Conservation (phyloP, 164 flowering plant species). For the Protea cynaroides region DNA sequence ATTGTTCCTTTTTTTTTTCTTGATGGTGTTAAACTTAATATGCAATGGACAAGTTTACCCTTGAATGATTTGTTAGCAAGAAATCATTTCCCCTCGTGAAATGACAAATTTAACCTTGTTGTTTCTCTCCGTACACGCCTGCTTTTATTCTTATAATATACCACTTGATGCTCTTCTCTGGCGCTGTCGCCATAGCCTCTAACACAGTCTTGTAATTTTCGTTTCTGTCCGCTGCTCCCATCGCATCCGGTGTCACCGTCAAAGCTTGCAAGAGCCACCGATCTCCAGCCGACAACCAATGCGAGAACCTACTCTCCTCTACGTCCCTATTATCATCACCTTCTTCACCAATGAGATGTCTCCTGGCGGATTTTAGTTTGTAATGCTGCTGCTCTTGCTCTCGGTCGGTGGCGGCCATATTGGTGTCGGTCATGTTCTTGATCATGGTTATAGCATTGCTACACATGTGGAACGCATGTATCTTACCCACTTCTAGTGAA, state of each 20-base stretch:
- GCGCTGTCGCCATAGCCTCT: conserved; percentile 82
- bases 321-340: too few relatives aligned
- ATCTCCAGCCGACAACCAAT: conserved; percentile 74
- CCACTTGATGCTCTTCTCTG: conserved; percentile 51
- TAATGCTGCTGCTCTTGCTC: too few relatives aligned
- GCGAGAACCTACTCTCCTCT: too few relatives aligned
- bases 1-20: too few relatives aligned
- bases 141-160: conserved; percentile 73
- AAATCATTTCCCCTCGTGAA: too few relatives aligned
- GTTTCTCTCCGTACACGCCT: conserved; percentile 79
- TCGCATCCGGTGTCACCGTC: conserved; percentile 46
- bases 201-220: conserved; percentile 62
- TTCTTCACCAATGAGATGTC: conserved; percentile 17
- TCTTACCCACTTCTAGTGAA: conserved; percentile 25
- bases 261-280: conserved; percentile 55
- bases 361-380: background rate
- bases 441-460: conserved; percentile 83
- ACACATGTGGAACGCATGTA: conserved; percentile 49
- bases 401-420: conserved; percentile 42
- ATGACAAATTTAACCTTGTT: too few relatives aligned
- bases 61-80: too few relatives aligned
- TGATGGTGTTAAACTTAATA: too few relatives aligned
- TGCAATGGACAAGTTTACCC: too few relatives aligned
- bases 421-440: conserved; percentile 65
- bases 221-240: conserved; percentile 88